These are phyloP conservation scores for Triadica sebifera DNA, from an alignment of 345 rosid species.

Conservation along the genomic window DNA sequence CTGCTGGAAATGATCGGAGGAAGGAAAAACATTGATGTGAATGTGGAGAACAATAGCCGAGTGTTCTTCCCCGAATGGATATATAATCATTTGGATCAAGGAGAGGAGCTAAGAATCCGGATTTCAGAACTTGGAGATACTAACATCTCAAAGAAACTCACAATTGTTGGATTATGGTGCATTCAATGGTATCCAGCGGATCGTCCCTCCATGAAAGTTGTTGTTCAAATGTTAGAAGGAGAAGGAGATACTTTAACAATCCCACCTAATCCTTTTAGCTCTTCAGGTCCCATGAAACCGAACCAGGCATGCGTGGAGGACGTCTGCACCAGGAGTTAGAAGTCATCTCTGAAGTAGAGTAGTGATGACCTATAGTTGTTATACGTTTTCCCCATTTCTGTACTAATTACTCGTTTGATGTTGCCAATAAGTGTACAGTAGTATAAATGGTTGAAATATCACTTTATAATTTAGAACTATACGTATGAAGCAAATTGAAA, in stretches of 20 bases:
- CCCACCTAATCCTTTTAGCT: constrained; percentile 17
- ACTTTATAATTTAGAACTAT: no score
- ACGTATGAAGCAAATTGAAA: no score
- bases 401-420: no score
- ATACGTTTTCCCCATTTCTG: no score
- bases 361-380: no score
- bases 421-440: no score
- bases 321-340: not conserved
- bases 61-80: constrained; percentile 19
- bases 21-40: not conserved
- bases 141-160: constrained; percentile 9
- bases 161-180: constrained; percentile 16
- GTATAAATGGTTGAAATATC: no score
- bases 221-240: constrained; percentile 16
- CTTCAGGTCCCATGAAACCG: not conserved
- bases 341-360: constrained; percentile 13
- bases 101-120: constrained; percentile 9
- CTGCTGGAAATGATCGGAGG: constrained; percentile 19
- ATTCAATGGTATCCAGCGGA: constrained; percentile 20
- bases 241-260: constrained; percentile 9
- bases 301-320: not conserved
- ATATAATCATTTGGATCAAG: constrained; percentile 13
- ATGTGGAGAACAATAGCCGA: not conserved
- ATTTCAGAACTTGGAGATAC: constrained; percentile 7
- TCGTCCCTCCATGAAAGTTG: constrained; percentile 17